Percentiles rank a stretch among this genome's conserved stretches.
Evolutionary conservation across 495 filamentous ascomycete genomes (phyloP).

Genomic region (Aspergillus indologenus): DNA sequence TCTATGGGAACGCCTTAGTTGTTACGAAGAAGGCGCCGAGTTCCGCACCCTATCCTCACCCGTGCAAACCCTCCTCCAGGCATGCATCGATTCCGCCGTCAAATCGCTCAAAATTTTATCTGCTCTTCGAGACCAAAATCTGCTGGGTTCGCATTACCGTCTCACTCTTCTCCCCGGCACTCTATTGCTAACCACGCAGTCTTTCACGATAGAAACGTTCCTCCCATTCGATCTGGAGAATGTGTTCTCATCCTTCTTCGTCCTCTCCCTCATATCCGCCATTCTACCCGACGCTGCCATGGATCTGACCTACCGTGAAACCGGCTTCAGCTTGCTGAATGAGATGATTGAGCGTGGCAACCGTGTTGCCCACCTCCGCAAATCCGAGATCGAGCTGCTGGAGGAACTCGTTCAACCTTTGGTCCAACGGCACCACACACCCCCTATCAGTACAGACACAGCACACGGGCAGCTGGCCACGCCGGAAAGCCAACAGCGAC

Average conservation of each 20-base stretch:
- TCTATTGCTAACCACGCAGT: background rate
- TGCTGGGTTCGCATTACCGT: constrained; percentile 22
- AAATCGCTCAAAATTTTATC: constrained; percentile 26
- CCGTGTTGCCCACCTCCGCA: constrained; percentile 29
- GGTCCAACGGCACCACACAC: background rate
- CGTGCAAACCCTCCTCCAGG: constrained; percentile 26
- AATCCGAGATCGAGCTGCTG: constrained; percentile 27
- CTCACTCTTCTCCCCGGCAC: background rate
- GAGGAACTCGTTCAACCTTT: constrained; percentile 24
- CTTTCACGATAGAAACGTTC: constrained; percentile 25
- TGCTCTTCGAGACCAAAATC: constrained; percentile 26
- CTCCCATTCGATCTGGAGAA: constrained; percentile 35
- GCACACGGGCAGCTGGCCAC: background rate
- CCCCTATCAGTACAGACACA: background rate
- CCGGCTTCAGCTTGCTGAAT: constrained; percentile 24
- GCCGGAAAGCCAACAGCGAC: background rate
- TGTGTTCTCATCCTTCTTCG: constrained; percentile 27
- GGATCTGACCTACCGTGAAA: constrained; percentile 25
- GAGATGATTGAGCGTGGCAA: constrained; percentile 31
- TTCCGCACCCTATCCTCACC: constrained; percentile 19
- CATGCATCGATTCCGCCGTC: constrained; percentile 28
- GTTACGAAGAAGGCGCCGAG: constrained; percentile 17
- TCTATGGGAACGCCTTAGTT: constrained; percentile 25
- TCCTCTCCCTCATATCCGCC: constrained; percentile 25
- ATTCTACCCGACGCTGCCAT: constrained; percentile 23